A percentile compares a stretch with the other conserved stretches of the same genome.
phyloP scores from a whole-genome alignment of 2,329 filamentous ascomycete species.

The Ophiocordyceps polyrhachis-furcata region DNA sequence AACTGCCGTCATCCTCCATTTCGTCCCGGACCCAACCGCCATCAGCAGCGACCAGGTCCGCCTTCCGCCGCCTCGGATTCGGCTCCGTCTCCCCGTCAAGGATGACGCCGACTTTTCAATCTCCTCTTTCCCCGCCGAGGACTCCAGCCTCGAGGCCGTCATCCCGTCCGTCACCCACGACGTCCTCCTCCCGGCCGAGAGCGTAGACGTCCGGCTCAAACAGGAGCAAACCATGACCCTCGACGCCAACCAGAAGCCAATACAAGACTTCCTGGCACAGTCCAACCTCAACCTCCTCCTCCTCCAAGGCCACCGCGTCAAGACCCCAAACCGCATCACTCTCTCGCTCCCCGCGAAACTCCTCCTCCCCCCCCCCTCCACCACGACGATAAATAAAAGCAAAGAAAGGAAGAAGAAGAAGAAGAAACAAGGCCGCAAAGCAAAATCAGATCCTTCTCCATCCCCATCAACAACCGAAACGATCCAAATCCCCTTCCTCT shows the following conservation, averaged over 20 bases:
- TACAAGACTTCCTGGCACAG: slow-evolving; percentile 24
- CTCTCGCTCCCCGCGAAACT: slow-evolving; percentile 14
- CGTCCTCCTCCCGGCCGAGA: slow-evolving; percentile 24
- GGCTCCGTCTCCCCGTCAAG: slow-evolving; percentile 13
- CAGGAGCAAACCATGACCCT: slow-evolving; percentile 20
- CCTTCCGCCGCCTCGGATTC: slow-evolving; percentile 7
- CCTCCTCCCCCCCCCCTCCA: not conserved
- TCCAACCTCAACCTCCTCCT: slow-evolving; percentile 27
- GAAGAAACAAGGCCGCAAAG: not conserved
- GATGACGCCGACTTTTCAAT: slow-evolving; percentile 9
- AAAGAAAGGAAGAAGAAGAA: too few relatives aligned
- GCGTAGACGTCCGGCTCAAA: slow-evolving; percentile 29
- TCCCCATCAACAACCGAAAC: not conserved
- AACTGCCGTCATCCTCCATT: slow-evolving; percentile 25
- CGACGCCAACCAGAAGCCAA: slow-evolving; percentile 14
- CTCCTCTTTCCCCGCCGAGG: slow-evolving; percentile 9
- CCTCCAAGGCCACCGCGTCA: slow-evolving; percentile 18
- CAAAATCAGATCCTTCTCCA: not conserved
- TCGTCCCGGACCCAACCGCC: slow-evolving; percentile 17
- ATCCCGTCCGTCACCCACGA: slow-evolving; percentile 16
- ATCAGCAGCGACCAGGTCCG: not conserved
- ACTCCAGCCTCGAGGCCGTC: slow-evolving; percentile 15
- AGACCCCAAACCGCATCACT: slow-evolving; percentile 15
- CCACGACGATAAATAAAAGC: not conserved
- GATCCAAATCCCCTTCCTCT: slow-evolving; percentile 16